Evolutionary conservation across 176 grass and related monocot species (phyloP).

Genomic region (Otatea glauca): DNA sequence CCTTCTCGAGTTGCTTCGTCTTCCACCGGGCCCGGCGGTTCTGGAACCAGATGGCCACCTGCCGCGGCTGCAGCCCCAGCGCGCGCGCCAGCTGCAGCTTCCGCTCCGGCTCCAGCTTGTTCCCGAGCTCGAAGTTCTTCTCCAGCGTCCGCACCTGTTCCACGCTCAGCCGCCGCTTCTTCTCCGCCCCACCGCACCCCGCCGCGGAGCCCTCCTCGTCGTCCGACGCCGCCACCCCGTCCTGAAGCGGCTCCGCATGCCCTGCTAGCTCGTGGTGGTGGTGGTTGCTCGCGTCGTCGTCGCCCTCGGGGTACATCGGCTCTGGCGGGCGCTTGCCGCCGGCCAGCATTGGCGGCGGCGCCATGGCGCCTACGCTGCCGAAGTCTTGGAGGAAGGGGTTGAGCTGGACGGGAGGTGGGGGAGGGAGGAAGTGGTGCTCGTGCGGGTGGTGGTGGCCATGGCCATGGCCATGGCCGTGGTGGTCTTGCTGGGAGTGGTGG

Average conservation of each 20-base stretch:
- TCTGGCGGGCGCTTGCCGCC: neutral
- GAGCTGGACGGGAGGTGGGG: constrained; percentile 13
- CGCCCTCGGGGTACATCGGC: constrained; percentile 15
- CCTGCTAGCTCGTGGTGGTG: neutral
- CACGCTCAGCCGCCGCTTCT: constrained; percentile 60
- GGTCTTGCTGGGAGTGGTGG: constrained; percentile 29
- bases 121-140: constrained; percentile 61
- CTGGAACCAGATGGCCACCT: constrained; percentile 81
- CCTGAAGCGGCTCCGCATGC: neutral
- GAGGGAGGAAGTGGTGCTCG: constrained; percentile 29
- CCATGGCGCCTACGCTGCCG: constrained; percentile 26
- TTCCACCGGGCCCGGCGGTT: constrained; percentile 75
- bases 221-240: neutral
- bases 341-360: constrained; percentile 1
- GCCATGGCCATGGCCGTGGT: neutral
- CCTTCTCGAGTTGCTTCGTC: constrained; percentile 69
- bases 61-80: constrained; percentile 59
- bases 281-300: neutral
- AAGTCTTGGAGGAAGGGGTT: constrained; percentile 55
- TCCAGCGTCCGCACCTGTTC: constrained; percentile 71
- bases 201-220: constrained; percentile 31
- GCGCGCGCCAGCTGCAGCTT: constrained; percentile 58
- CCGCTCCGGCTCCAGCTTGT: constrained; percentile 74
- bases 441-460: neutral
- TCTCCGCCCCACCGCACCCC: constrained; percentile 43